phyloP scores from a whole-genome alignment of 1,139 yeast genomes.

The Protomyces inouyei region DNA sequence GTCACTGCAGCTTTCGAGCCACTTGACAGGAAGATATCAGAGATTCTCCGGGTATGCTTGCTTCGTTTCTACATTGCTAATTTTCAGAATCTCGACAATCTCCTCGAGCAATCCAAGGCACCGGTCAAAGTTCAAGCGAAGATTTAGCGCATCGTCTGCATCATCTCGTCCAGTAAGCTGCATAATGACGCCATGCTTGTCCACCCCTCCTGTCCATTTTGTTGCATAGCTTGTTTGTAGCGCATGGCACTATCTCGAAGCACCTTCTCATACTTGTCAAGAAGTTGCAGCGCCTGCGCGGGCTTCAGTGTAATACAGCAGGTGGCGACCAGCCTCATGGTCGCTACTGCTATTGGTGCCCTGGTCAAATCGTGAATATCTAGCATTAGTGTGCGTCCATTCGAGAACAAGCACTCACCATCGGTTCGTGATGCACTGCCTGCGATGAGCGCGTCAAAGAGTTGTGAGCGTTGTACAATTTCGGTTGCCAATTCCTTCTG shows the following conservation, averaged over 20 bases:
- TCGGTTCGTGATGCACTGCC: background rate
- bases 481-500: slow-evolving; percentile 9
- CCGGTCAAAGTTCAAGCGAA: background rate
- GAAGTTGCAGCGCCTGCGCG: background rate
- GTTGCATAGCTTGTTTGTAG: background rate
- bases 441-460: background rate
- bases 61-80: background rate
- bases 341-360: background rate
- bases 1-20: background rate
- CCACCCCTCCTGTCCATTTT: background rate
- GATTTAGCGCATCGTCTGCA: background rate
- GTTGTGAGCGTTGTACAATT: background rate
- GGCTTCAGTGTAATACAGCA: background rate
- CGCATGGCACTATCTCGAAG: background rate
- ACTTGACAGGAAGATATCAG: background rate
- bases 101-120: background rate
- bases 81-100: background rate
- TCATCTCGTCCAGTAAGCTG: background rate
- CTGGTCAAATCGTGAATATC: background rate
- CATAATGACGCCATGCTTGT: background rate
- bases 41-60: background rate
- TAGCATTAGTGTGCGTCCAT: background rate
- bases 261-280: background rate
- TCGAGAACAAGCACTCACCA: background rate
- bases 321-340: background rate